Evolutionary conservation across 2,329 filamentous ascomycete species (phyloP), one percentile per base, ranked within the genome.

Genomic region (Monosporascus sp.): DNA sequence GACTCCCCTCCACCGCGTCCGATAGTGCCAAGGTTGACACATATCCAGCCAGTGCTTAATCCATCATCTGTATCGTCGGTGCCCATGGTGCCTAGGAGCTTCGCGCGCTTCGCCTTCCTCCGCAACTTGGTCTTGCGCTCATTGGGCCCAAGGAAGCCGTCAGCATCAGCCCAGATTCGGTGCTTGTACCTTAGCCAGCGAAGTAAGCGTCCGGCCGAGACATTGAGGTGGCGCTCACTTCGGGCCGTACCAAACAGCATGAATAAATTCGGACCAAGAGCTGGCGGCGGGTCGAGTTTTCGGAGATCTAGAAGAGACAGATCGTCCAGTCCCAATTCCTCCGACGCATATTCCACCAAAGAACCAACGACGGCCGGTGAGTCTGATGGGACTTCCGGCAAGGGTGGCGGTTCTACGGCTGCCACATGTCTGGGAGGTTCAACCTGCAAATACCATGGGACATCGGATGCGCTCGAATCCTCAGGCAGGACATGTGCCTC

Each of bases 181-280:
- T 90, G 83, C 14, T 84, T 81, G 43, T 80, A 84, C 50, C 91
- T 81, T 45, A 97, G 74, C 88, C 90, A 97, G 54, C 93, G 83
- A 58, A 92, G 90, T 25, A 96, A 81, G n/a, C 90, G 84, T 65
- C 96, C 91, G 0, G 92, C 90, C 1, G 90, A 90, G 22, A 96
- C 87, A 65, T 96, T 93, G 37, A 99, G 76, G 73, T 99, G 94
- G 50, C 93, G 91, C 69, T 97, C 90, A 63, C 90, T 95, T 54
- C 94, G 87, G 15, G 93, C 90, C 8, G 91, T 96, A 41, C 88
- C 91, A 58, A 99, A 84, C 31, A 99, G 73, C 94, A 97, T 97
- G 51, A 99, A 80, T 27, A 97, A 79, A 63, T 93, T 92, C 2
- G 89, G 83, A 1, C 94, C 94, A 1, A 99, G 79, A 0, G 92